Base-by-base conservation (phyloP, 805 yeast species). In the Metschnikowia santaceciliae region DNA sequence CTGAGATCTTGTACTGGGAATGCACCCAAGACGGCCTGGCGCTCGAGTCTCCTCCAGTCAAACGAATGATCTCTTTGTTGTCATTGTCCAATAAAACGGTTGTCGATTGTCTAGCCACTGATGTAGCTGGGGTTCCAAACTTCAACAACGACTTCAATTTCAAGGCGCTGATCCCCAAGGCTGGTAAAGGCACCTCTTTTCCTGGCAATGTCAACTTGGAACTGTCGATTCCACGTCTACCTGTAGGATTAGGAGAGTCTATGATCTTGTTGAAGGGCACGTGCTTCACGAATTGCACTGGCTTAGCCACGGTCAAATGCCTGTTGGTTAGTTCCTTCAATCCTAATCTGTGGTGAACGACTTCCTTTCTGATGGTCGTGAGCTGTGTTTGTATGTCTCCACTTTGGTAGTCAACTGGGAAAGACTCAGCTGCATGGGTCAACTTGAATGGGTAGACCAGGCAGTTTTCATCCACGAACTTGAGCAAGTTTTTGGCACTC, bases 381-480 rank as follows among this genome's bases (percentile, higher is more conserved):
- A 81, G 66, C 63, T 77, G 81, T 17, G 71, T 70, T 14, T 54
- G 59, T 26, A 70, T 57, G 47, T 74, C 60, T 26, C 67, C 67
- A 37, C 59, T 54, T 38, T 72, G 62, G 20, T 49, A 46, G 43
- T 78, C 70, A 22, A 84, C 67, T 49, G 91, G 91, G 78, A 84
- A 85, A 38, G 68, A 61, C 22, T 76, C 74, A 14, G 89, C 78
- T 43, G 88, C 71, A 69, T 88, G 86, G 36, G 90, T 77, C 58
- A 91, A 77, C 70, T 90, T 92, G 77, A 92, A 89, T 51, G 99
- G 98, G 69, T 82, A 92, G 33, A 94, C 98, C 26, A 96, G 88
- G 59, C 81, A 76, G 44, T 79, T 74, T 58, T 79, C 81, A 69
- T 90, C 96, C 57, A 89, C 80, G 53, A 79, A 79, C 33, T 82